These are phyloP conservation scores for Sphaerulina vaccinii DNA, from an alignment of 2,329 filamentous ascomycete genomes.

Conservation along the genomic window DNA sequence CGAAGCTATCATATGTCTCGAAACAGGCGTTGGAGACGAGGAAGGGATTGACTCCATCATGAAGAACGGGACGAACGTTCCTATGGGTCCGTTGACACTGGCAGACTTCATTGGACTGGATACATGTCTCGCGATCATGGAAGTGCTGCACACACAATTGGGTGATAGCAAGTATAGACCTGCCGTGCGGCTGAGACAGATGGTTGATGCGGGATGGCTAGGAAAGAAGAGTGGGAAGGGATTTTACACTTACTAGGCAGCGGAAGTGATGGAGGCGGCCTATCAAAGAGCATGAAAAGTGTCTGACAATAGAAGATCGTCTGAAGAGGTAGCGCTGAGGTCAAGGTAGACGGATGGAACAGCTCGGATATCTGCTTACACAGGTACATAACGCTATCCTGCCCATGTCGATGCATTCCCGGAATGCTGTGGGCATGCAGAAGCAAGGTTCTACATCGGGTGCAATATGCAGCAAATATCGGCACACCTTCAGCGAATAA, in stretches of 20 bases:
- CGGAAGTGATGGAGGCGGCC: not conserved
- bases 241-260: slow-evolving; percentile 76
- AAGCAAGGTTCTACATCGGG: too few species aligned
- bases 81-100: slow-evolving; percentile 91
- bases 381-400: too few species aligned
- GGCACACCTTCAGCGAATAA: too few species aligned
- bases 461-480: too few species aligned
- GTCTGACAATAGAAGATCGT: too few species aligned
- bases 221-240: slow-evolving; percentile 97
- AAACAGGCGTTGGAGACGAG: slow-evolving; percentile 83
- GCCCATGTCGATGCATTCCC: too few species aligned
- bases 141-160: slow-evolving; percentile 84
- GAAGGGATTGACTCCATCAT: slow-evolving; percentile 97
- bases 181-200: slow-evolving; percentile 81
- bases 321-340: not conserved
- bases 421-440: too few species aligned
- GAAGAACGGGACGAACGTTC: slow-evolving; percentile 98
- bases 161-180: slow-evolving; percentile 96
- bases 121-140: slow-evolving; percentile 96
- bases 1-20: slow-evolving; percentile 92
- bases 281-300: not conserved
- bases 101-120: slow-evolving; percentile 98
- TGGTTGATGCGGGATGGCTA: slow-evolving; percentile 97
- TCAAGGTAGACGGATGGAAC: not conserved
- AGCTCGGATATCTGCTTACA: not conserved